These are phyloP conservation scores for Petasospora fabianii DNA, from an alignment of 1,139 yeast species.

Conservation along the genomic window DNA sequence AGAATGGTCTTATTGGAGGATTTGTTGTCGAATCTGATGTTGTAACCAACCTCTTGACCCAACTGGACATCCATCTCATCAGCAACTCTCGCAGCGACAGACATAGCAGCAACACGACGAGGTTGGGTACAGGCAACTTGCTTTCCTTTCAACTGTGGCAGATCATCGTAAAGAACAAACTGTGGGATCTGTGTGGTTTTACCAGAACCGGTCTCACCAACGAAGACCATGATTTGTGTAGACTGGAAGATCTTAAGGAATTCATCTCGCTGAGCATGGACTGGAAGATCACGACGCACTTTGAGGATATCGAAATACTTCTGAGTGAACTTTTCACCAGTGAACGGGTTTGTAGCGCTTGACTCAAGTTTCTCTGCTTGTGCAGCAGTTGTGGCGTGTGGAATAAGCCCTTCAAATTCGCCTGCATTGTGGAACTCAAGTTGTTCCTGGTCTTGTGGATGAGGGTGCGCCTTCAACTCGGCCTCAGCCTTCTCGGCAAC, in stretches of 20 bases:
- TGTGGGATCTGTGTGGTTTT: conserved; percentile 97
- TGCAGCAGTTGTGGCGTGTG: conserved; percentile 71
- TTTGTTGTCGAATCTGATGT: conserved; percentile 89
- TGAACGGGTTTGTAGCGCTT: conserved; percentile 71
- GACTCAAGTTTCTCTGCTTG: conserved; percentile 66
- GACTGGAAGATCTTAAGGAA: conserved; percentile 78
- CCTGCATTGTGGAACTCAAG: conserved; percentile 43
- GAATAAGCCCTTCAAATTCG: conserved; percentile 49
- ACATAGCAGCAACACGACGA: conserved; percentile 96
- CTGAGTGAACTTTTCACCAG: conserved; percentile 56
- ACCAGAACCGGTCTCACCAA: conserved; percentile 99
- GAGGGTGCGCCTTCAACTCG: conserved; percentile 31
- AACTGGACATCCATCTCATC: conserved; percentile 91
- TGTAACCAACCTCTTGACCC: conserved; percentile 92
- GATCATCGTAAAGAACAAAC: conserved; percentile 87
- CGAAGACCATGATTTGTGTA: conserved; percentile 94
- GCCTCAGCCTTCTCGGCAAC: conserved; percentile 59
- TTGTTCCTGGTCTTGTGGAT: conserved; percentile 26
- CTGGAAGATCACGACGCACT: conserved; percentile 84
- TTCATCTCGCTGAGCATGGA: conserved; percentile 88
- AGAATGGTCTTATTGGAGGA: conserved; percentile 76
- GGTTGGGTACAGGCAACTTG: conserved; percentile 97
- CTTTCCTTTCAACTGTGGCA: conserved; percentile 74
- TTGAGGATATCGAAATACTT: conserved; percentile 75
- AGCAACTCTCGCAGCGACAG: conserved; percentile 94